Evolutionary conservation across 169 alveolate genomes (phyloP).

Genomic region (Plasmodium inui): DNA sequence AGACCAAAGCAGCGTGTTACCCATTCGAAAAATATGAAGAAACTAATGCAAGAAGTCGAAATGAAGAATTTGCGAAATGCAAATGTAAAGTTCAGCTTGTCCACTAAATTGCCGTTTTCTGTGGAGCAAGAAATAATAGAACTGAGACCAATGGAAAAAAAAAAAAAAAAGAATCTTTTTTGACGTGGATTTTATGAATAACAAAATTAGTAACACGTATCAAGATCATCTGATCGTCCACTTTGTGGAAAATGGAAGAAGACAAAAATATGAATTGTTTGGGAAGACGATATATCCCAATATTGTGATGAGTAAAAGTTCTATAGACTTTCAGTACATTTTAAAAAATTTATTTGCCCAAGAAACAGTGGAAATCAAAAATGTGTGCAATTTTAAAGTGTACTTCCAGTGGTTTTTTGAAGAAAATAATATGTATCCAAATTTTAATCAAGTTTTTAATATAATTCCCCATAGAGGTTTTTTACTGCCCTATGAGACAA

Average conservation of each 20-base stretch:
- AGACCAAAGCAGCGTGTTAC: neutral
- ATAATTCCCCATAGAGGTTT: conserved; percentile 35
- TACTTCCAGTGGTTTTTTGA: conserved; percentile 73
- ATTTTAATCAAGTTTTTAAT: conserved; percentile 43
- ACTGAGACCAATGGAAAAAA: conserved; percentile 34
- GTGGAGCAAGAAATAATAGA: conserved; percentile 44
- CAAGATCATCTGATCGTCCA: conserved; percentile 35
- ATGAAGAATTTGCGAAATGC: conserved; percentile 41
- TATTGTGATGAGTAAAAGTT: conserved; percentile 45
- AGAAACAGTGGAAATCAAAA: conserved; percentile 59
- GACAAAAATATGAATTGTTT: conserved; percentile 60
- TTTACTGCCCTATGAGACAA: conserved; percentile 50
- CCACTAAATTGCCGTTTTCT: conserved; percentile 50
- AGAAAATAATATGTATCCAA: conserved; percentile 30
- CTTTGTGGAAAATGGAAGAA: conserved; percentile 52
- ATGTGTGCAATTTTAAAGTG: conserved; percentile 57
- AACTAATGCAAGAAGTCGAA: conserved; percentile 64
- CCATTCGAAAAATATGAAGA: conserved; percentile 13
- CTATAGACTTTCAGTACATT: conserved; percentile 69
- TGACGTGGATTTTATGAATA: conserved; percentile 62
- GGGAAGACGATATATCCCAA: conserved; percentile 67
- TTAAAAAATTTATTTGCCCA: conserved; percentile 67
- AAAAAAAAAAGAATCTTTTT: conserved; percentile 32
- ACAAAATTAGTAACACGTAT: conserved; percentile 36
- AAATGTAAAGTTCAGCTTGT: conserved; percentile 31